Evolutionary conservation across 2,329 filamentous ascomycete genomes (phyloP), one percentile per base, ranked within the genome.

Genomic region (Aureobasidium sp.): DNA sequence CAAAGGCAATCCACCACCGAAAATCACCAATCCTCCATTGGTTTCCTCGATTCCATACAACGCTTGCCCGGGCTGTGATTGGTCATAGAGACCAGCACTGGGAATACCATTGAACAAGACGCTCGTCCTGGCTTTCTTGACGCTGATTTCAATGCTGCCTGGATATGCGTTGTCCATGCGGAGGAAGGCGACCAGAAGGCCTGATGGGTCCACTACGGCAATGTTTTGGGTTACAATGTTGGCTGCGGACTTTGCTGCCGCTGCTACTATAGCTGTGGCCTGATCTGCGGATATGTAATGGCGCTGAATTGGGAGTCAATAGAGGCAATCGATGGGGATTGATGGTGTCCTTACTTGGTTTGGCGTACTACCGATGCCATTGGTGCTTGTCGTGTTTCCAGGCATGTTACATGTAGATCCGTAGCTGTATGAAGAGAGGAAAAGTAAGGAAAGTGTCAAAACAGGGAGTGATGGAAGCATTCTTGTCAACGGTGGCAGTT

Each of bases 121-220:
- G 5, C 66, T 65, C 1, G 67, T 69, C 49, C 67, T 65, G 10
- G 68, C 68, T 54, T 70, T 69, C 61, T 68, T 69, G 40, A 66
- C 67, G 45, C 61, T 64, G 40, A 70, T 68, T 55, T 69, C 67
- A 37, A 68, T 65, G 43, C 63, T 67, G 40, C 62, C 65, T 19
- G 69, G 65, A 57, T 63, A 69, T 27, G 68, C 65, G 57, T 69
- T 68, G 58, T 69, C 68, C 66, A 68, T 70, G 25, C 67, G 64
- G 15, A 69, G 61, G 62, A 70, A 68, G 6, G 66, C 68, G 33
- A 70, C 67, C 21, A 70, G 64, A n/a, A 65, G 63, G 25, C 64
- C 64, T 1, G 65, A 67, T 15, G 68, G 67, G 42, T 70, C 67
- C 13, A 66, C 60, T 10, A 69, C 62, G 15, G 68, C 67, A 29